Evolutionary conservation across 805 yeast genomes (phyloP), one percentile per base, ranked within the genome.

Genomic region (Candida alai): DNA sequence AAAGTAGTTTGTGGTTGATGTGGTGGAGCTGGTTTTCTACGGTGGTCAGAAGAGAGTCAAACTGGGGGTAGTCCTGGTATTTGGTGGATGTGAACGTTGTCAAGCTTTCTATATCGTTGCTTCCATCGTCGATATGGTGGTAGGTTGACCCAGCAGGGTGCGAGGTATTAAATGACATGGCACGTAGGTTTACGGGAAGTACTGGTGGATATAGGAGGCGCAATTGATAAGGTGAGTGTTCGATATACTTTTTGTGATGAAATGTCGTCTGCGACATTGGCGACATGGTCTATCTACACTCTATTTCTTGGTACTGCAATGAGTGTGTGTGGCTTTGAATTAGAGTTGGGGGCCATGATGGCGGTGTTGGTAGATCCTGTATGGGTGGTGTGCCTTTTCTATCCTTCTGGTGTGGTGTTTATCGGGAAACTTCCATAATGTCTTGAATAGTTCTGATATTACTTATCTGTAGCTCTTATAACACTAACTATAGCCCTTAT

Each of bases 51-150:
- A 49, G 36, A 5, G 47, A 28, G 26, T 63, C 70, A 39, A 65
- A 66, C 39, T 65, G 66, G 9, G 71, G 71, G 37, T 51, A 60
- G 40, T 66, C 73, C 24, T 48, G 53, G 40, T 65, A 66, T 19
- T 52, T 44, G 10, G 35, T 36, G 3, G 62, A 52, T 17, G 32
- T 25, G 25, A 38, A 42, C 5, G 51, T 42, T n/a, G 45, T 41
- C 11, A 45, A 42, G 16, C 49, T 29, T 35, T 62, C 68, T 23
- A 61, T 46, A 35, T 62, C 67, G n/a, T n/a, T n/a, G n/a, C n/a
- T n/a, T 12, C 45, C 49, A 16, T 46, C 35, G 12, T 43, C 48
- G 40, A 54, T 54, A 43, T 61, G 51, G 12, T n/a, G n/a, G n/a
- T n/a, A n/a, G n/a, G n/a, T n/a, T 12, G 24, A 12, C 9, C 22